Percentiles rank a stretch among this genome's conserved stretches.
phyloP scores from a whole-genome alignment of 1,284 basidiomycete genomes.

The Malassezia globosa region DNA sequence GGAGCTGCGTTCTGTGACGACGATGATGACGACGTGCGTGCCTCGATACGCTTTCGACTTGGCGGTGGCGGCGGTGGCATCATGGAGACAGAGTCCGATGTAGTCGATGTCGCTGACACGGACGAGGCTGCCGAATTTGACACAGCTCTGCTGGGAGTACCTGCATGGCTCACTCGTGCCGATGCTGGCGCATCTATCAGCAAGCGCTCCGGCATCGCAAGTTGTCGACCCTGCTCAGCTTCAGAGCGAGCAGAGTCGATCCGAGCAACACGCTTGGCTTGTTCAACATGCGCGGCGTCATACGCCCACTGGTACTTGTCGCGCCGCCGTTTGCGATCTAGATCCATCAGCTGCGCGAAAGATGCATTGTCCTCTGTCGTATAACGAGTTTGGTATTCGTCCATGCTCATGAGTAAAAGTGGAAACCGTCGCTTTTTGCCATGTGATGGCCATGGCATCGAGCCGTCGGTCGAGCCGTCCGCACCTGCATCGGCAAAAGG shows the following conservation, averaged over 20 bases:
- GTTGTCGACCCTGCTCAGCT: constrained; percentile 17
- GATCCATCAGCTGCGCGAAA: constrained; percentile 31
- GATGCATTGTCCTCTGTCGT: constrained; percentile 45
- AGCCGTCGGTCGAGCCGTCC: background rate
- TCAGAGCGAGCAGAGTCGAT: constrained; percentile 10
- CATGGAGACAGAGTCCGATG: constrained; percentile 3
- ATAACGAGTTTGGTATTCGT: constrained; percentile 30
- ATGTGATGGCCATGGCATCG: background rate
- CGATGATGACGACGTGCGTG: background rate
- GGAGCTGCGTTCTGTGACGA: background rate
- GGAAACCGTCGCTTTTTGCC: constrained; percentile 1
- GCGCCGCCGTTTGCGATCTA: constrained; percentile 24
- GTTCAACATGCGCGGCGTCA: constrained; percentile 20
- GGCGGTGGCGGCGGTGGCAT: background rate
- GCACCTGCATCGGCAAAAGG: background rate
- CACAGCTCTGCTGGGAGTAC: too few relatives aligned
- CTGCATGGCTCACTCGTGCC: background rate
- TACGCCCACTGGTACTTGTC: constrained; percentile 32
- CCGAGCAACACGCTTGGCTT: constrained; percentile 18
- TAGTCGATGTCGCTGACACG: too few relatives aligned
- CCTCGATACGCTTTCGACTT: background rate
- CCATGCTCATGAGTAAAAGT: constrained; percentile 31
- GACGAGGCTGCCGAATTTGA: too few relatives aligned
- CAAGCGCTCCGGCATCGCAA: constrained; percentile 26
- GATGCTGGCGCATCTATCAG: too few relatives aligned